These are phyloP conservation scores for Stephanodiscus triporus DNA, from an alignment of 108 stramenopile species.

Conservation along the genomic window DNA sequence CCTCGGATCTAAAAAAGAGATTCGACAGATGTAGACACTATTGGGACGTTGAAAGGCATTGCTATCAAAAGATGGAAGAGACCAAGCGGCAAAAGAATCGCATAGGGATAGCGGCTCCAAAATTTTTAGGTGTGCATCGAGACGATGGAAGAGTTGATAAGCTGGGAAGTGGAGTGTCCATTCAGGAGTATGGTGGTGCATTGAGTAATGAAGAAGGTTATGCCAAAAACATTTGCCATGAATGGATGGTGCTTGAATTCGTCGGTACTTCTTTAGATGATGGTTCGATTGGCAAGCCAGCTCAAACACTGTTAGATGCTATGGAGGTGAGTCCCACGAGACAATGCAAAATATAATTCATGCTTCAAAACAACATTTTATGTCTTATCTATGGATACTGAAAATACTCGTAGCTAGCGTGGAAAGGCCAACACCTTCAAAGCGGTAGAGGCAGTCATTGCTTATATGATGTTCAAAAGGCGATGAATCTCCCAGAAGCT, in stretches of 20 bases:
- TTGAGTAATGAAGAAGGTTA: background rate
- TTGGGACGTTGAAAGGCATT: conserved; percentile 75
- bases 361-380: background rate
- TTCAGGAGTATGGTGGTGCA: background rate
- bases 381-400: background rate
- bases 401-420: conserved; percentile 33
- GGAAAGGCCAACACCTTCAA: conserved; percentile 39
- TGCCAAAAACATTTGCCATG: conserved; percentile 9
- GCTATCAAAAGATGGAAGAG: conserved; percentile 58
- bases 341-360: background rate
- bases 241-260: conserved; percentile 76
- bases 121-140: conserved; percentile 35
- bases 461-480: conserved; percentile 50
- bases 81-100: conserved; percentile 13
- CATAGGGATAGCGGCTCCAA: conserved; percentile 28
- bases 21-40: conserved; percentile 67
- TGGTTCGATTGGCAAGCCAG: conserved; percentile 23
- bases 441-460: conserved; percentile 34
- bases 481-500: conserved; percentile 49
- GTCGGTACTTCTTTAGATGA: conserved; percentile 20
- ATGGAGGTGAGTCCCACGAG: conserved; percentile 49
- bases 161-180: conserved; percentile 3
- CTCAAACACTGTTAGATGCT: conserved; percentile 57
- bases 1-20: conserved; percentile 40
- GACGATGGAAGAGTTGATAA: conserved; percentile 34